phyloP scores from a whole-genome alignment of 192 early-diverging fungal species.

The Backusella psychrophila region DNA sequence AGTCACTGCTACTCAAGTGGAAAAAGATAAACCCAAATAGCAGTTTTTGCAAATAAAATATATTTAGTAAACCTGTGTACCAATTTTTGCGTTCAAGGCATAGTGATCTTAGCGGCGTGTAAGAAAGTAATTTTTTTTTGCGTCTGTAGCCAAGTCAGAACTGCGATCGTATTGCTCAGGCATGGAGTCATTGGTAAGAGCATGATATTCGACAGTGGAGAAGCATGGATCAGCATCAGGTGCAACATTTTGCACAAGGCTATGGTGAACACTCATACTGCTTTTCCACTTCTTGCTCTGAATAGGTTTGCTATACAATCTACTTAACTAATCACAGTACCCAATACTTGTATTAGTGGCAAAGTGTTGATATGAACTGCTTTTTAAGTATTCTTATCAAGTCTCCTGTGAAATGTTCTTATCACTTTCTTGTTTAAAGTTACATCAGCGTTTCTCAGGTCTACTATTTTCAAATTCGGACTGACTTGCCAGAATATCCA shows the following conservation, averaged over 20 bases:
- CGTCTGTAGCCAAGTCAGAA: slow-evolving; percentile 56
- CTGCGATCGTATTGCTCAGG: slow-evolving; percentile 60
- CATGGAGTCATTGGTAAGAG: slow-evolving; percentile 46
- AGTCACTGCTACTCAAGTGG: neutral
- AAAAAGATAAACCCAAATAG: neutral
- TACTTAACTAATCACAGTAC: too few species aligned
- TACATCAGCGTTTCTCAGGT: too few species aligned
- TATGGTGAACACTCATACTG: slow-evolving; percentile 8
- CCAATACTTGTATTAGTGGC: too few species aligned
- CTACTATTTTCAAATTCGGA: too few species aligned
- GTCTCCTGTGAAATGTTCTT: too few species aligned
- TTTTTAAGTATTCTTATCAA: too few species aligned
- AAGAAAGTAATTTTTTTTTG: slow-evolving; percentile 67
- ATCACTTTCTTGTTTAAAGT: too few species aligned
- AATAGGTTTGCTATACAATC: too few species aligned
- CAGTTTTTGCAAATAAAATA: neutral
- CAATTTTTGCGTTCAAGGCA: slow-evolving; percentile 23
- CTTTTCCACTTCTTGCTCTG: too few species aligned
- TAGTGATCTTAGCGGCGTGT: slow-evolving; percentile 57
- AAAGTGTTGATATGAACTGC: too few species aligned
- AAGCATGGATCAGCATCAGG: slow-evolving; percentile 56
- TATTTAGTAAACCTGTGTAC: slow-evolving; percentile 11
- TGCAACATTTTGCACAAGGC: slow-evolving; percentile 37
- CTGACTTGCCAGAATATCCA: too few species aligned
- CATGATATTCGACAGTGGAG: slow-evolving; percentile 49